These are phyloP conservation scores for Globisporangium mamillatum DNA, from an alignment of 352 stramenopile genomes.

Conservation along the genomic window DNA sequence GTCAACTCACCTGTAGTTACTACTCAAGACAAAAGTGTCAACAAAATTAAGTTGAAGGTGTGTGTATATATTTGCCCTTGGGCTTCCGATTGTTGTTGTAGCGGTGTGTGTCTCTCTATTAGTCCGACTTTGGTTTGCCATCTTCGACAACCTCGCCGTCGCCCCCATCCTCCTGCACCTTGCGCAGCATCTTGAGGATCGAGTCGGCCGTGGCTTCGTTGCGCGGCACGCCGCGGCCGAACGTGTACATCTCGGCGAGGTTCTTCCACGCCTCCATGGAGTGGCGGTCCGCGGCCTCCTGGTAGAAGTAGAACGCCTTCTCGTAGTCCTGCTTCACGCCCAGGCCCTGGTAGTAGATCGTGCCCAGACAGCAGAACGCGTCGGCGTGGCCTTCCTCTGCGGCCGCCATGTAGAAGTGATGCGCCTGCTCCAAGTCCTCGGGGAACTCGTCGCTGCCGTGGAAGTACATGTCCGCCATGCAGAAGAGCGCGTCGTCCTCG, in stretches of 20 bases:
- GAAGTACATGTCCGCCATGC: conserved; percentile 86
- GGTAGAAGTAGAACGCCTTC: conserved; percentile 85
- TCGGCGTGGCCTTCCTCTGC: conserved; percentile 66
- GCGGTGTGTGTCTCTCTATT: not conserved
- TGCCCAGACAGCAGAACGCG: conserved; percentile 76
- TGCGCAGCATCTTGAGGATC: conserved; percentile 81
- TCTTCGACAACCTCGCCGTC: conserved; percentile 1
- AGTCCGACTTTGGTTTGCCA: conserved; percentile 2
- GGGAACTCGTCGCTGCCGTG: conserved; percentile 77
- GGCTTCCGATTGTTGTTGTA: too few relatives aligned
- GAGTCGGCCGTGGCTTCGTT: conserved; percentile 77
- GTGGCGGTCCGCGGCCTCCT: conserved; percentile 77
- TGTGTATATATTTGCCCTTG: not conserved
- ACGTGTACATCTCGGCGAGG: conserved; percentile 83
- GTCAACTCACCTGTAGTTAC: not conserved
- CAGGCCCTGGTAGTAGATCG: conserved; percentile 75
- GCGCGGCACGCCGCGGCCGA: conserved; percentile 68
- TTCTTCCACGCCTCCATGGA: conserved; percentile 89
- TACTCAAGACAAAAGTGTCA: not conserved
- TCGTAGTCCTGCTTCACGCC: conserved; percentile 69
- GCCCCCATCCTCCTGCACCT: conserved; percentile 12
- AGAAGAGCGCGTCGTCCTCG: conserved; percentile 77
- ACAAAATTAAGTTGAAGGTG: not conserved
- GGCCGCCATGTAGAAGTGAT: conserved; percentile 64
- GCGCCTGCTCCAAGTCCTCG: conserved; percentile 66